phyloP scores from a whole-genome alignment of 2,329 filamentous ascomycete genomes.

The Aspergillus neoniger region DNA sequence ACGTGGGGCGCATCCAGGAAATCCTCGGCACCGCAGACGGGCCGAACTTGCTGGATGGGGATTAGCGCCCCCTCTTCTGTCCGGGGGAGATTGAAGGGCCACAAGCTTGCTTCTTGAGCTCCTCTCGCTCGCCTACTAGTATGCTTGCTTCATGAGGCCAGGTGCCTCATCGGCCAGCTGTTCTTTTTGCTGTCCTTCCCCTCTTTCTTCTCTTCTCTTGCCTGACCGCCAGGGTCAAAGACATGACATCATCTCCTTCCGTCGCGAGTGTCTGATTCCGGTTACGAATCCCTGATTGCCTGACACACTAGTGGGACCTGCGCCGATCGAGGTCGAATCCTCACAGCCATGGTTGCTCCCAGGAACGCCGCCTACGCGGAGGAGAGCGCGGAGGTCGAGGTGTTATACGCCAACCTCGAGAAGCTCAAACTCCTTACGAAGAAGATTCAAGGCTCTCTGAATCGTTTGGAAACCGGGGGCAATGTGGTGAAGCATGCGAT shows the following conservation, averaged over 20 bases:
- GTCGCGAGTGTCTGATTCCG: conserved; percentile 3
- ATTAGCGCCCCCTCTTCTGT: conserved; percentile 23
- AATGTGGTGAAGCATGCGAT: conserved; percentile 90
- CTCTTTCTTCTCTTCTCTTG: background rate
- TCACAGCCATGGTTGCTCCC: conserved; percentile 52
- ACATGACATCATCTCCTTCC: conserved; percentile 15
- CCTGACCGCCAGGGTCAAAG: background rate
- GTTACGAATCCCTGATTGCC: conserved; percentile 12
- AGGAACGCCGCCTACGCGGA: conserved; percentile 63
- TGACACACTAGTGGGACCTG: conserved; percentile 18
- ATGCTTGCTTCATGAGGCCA: conserved; percentile 22
- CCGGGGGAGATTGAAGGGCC: conserved; percentile 1
- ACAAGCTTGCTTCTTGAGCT: background rate
- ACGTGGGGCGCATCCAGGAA: conserved; percentile 19
- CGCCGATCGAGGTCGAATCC: conserved; percentile 15
- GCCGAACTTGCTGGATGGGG: conserved; percentile 19
- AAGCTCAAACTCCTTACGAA: conserved; percentile 93
- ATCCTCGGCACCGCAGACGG: conserved; percentile 19
- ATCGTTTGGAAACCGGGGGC: conserved; percentile 80
- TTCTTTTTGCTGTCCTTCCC: background rate
- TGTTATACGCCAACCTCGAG: conserved; percentile 71
- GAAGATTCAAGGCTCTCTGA: conserved; percentile 88
- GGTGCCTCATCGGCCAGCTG: conserved; percentile 24
- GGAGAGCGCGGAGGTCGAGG: conserved; percentile 68
- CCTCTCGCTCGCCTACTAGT: background rate